Evolutionary conservation across 2,329 filamentous ascomycete species (phyloP).

Genomic region (Teratosphaeria gauchensis): DNA sequence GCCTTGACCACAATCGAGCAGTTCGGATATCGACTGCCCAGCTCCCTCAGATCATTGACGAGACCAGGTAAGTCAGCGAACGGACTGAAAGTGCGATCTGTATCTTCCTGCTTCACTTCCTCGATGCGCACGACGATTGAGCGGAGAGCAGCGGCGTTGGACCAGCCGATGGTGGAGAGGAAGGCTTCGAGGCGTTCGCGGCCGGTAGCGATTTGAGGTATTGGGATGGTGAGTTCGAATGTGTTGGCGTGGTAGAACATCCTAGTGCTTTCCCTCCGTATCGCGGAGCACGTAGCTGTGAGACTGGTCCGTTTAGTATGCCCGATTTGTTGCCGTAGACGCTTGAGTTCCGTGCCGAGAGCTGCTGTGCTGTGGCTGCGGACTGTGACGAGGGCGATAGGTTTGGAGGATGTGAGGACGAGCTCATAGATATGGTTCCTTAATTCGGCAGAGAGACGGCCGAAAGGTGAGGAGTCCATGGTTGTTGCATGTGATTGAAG

Average conservation of each 20-base stretch:
- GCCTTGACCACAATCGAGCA: background rate
- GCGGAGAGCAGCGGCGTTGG: background rate
- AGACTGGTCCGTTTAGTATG: background rate
- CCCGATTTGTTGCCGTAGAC: background rate
- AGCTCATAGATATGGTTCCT: constrained; percentile 3
- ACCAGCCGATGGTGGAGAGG: background rate
- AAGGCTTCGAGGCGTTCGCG: background rate
- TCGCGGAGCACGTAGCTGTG: background rate
- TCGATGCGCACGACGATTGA: background rate
- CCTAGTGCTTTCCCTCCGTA: background rate
- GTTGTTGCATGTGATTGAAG: background rate
- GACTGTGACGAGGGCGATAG: background rate
- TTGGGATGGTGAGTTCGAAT: background rate
- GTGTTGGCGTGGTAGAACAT: constrained; percentile 1
- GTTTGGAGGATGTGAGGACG: background rate
- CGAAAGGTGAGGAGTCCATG: constrained; percentile 3
- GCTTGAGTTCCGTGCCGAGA: background rate
- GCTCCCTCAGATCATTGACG: background rate
- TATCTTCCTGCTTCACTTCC: background rate
- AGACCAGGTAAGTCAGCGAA: background rate
- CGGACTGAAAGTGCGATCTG: background rate
- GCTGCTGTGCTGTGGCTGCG: background rate
- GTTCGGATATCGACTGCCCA: background rate
- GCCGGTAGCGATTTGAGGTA: background rate
- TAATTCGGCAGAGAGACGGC: background rate